Evolutionary conservation across 1,284 basidiomycete genomes (phyloP).

Genomic region (Meripilus lineatus): DNA sequence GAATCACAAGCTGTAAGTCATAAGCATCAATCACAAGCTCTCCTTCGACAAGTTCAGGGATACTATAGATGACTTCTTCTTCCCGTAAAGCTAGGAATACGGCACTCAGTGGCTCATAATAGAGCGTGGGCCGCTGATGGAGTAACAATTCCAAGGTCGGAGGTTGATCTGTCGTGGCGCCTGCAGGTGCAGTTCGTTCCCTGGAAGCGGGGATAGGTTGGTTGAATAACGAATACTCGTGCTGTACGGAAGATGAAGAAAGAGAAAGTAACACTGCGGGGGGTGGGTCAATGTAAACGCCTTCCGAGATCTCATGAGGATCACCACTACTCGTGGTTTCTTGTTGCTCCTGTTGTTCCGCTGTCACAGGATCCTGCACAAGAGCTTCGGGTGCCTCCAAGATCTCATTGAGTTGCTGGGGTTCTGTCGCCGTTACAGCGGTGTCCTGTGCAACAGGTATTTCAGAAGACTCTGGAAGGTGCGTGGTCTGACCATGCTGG

Average conservation of each 20-base stretch:
- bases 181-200: slow-evolving; percentile 24
- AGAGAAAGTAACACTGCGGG: slow-evolving; percentile 61
- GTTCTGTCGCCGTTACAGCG: too few species aligned
- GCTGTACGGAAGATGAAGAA: slow-evolving; percentile 29
- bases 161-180: slow-evolving; percentile 13
- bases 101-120: slow-evolving; percentile 64
- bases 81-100: slow-evolving; percentile 66
- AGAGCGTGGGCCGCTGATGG: slow-evolving; percentile 57
- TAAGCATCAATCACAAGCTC: slow-evolving; percentile 66
- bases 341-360: too few species aligned
- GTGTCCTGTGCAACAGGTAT: too few species aligned
- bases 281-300: slow-evolving; percentile 70
- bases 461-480: too few species aligned
- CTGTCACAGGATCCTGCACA: too few species aligned
- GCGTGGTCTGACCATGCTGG: too few species aligned
- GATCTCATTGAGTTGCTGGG: too few species aligned
- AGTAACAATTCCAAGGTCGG: slow-evolving; percentile 38
- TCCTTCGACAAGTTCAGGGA: slow-evolving; percentile 45
- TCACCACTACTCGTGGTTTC: slow-evolving; percentile 25
- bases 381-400: too few species aligned
- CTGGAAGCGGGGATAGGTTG: slow-evolving; percentile 29
- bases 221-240: slow-evolving; percentile 57
- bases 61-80: slow-evolving; percentile 44
- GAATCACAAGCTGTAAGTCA: slow-evolving; percentile 57
- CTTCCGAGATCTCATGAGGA: slow-evolving; percentile 65